Base-by-base conservation (phyloP, 1,284 basidiomycete species). In the Vanrija sp. region DNA sequence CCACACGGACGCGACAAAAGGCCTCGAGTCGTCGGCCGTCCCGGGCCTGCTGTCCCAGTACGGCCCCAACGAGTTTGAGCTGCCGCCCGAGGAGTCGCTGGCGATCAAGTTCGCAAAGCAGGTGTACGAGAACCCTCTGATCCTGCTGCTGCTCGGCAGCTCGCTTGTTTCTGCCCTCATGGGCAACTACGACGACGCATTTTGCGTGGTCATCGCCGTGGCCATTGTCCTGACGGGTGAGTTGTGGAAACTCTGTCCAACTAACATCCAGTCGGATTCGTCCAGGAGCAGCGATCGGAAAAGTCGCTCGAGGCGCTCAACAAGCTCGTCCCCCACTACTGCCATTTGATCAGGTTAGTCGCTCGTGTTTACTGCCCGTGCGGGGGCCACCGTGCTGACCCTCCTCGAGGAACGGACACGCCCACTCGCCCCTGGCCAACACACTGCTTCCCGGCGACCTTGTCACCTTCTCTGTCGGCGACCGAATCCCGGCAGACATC, bases 321-420 rank as follows among this genome's bases (percentile, higher is more conserved):
- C 78, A 96, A 95, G 75, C 87, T 96, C 38, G 93, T 96, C 12
- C 94, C 94, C 0, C 94, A 97, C 69, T 91, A 94, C 73, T 96
- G 91, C 70, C 89, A 96, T 70, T 84, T 97, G 51, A 80, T 90
- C 46, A 86, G 93, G 82, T 87, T 68, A 25, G 81, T 56, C 2
- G 60, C 37, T 64, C 4, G 25, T 27, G 24, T 3, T n/a, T 10
- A 15, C n/a, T 46, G 27, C n/a, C 16, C 31, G 31, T 9, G 12
- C 31, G 12, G 12, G 15, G 31, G 31, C 31, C 5, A 25, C 43
- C 8, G 39, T 39, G 45, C 48, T 57, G 9, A 51, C 74, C 43
- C 76, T 70, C 14, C 75, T 14, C 73, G 62, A 88, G 86, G 3
- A 87, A 90, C 68, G 83, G 85, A 22, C 81, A 84, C 58, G 81